Percentiles rank a stretch among this genome's conserved stretches.
These are phyloP conservation scores for Rhodocollybia butyracea DNA, from an alignment of 768 basidiomycete species.

Conservation along the genomic window DNA sequence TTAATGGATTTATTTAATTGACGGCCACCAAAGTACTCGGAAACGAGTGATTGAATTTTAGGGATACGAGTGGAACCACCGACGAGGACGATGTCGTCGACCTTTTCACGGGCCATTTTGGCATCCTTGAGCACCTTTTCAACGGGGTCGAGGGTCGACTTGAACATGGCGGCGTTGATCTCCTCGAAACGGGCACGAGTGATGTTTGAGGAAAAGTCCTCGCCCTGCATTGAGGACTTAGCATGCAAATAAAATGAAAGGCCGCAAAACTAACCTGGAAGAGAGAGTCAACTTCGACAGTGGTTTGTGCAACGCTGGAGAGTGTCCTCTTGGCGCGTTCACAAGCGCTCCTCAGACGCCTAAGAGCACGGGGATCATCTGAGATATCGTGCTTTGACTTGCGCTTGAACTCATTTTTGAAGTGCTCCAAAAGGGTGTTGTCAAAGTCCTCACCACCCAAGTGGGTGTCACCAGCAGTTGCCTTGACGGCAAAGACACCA, in stretches of 20 bases:
- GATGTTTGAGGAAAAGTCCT: slow-evolving; percentile 98
- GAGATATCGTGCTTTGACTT: slow-evolving; percentile 98
- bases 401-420: slow-evolving; percentile 99
- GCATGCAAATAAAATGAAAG: neutral
- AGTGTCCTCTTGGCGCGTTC: slow-evolving; percentile 99
- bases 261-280: slow-evolving; percentile 62
- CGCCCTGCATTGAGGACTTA: slow-evolving; percentile 54
- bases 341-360: slow-evolving; percentile 94
- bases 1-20: slow-evolving; percentile 99
- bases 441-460: slow-evolving; percentile 99
- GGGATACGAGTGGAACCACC: slow-evolving; percentile 99
- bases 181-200: slow-evolving; percentile 99
- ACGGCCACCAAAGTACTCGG: slow-evolving; percentile 97
- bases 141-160: slow-evolving; percentile 96
- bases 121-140: slow-evolving; percentile 99
- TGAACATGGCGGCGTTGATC: slow-evolving; percentile 94
- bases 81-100: slow-evolving; percentile 98
- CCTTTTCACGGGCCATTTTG: slow-evolving; percentile 95
- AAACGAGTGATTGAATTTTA: slow-evolving; percentile 96
- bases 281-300: slow-evolving; percentile 98
- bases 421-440: slow-evolving; percentile 96
- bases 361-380: slow-evolving; percentile 93
- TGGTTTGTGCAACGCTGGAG: slow-evolving; percentile 97
- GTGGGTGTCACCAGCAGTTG: slow-evolving; percentile 98
- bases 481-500: slow-evolving; percentile 99